phyloP scores from a whole-genome alignment of 371 early-diverging fungal genomes.

The Actinomortierella ambigua region DNA sequence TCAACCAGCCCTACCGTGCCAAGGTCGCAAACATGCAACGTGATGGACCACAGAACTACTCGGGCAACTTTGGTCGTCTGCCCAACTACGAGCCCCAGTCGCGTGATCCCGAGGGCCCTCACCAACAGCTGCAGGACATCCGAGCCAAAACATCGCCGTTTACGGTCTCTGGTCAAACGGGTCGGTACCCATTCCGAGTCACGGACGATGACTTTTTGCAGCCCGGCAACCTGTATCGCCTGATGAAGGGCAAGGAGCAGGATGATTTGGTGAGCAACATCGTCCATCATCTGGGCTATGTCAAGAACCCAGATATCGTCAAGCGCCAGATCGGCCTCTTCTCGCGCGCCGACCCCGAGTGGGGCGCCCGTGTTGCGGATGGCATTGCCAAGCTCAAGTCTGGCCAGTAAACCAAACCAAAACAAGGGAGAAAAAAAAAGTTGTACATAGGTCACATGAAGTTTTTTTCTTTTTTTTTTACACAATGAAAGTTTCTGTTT shows the following conservation, averaged over 20 bases:
- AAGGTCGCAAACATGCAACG: slow-evolving; percentile 69
- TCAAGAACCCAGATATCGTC: slow-evolving; percentile 56
- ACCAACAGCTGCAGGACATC: slow-evolving; percentile 43
- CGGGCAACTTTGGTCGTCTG: slow-evolving; percentile 51
- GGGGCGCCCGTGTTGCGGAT: slow-evolving; percentile 59
- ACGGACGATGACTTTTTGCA: slow-evolving; percentile 64
- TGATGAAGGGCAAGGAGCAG: slow-evolving; percentile 53
- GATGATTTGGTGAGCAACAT: slow-evolving; percentile 54
- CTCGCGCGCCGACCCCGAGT: slow-evolving; percentile 62
- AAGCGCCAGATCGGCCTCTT: slow-evolving; percentile 63
- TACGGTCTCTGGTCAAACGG: slow-evolving; percentile 58
- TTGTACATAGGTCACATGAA: too few species aligned
- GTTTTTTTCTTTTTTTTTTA: too few species aligned
- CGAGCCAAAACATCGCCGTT: slow-evolving; percentile 16
- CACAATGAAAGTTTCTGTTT: too few species aligned
- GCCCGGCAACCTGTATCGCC: slow-evolving; percentile 55
- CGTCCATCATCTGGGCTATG: slow-evolving; percentile 51
- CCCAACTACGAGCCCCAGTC: slow-evolving; percentile 74
- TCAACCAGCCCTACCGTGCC: slow-evolving; percentile 64
- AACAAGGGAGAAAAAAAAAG: too few species aligned
- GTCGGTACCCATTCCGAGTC: slow-evolving; percentile 61
- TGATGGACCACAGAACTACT: slow-evolving; percentile 61
- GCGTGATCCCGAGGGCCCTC: slow-evolving; percentile 52
- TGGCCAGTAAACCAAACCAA: too few species aligned
- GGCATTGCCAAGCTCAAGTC: slow-evolving; percentile 46